phyloP scores from a whole-genome alignment of 352 stramenopile genomes.

The Pseudoperonospora humuli region DNA sequence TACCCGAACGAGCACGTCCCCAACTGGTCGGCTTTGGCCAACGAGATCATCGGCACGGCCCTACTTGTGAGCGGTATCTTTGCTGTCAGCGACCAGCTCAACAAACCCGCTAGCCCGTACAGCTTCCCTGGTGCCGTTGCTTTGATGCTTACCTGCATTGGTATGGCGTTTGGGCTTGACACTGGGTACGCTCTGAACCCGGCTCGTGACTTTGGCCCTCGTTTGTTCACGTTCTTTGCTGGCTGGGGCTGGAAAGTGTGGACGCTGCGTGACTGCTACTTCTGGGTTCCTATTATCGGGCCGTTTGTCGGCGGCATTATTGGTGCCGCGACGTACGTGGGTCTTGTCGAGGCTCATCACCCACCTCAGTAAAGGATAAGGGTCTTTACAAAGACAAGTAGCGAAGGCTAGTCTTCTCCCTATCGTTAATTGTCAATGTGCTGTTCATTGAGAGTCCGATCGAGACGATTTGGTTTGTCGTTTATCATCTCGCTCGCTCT shows the following conservation, averaged over 20 bases:
- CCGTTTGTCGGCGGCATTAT: constrained; percentile 60
- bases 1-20: constrained; percentile 35
- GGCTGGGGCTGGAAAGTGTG: constrained; percentile 39
- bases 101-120: constrained; percentile 37
- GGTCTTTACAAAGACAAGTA: not conserved
- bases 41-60: constrained; percentile 36
- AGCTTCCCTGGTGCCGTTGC: constrained; percentile 27
- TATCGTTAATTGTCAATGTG: not conserved
- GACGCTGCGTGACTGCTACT: constrained; percentile 54
- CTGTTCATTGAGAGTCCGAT: not conserved
- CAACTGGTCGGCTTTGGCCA: constrained; percentile 31
- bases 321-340: constrained; percentile 55
- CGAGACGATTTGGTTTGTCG: not conserved
- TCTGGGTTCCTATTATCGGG: constrained; percentile 66
- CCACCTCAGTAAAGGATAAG: constrained; percentile 25
- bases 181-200: constrained; percentile 39
- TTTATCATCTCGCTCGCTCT: too few relatives aligned
- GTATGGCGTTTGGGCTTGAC: constrained; percentile 31
- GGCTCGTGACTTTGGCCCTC: constrained; percentile 38
- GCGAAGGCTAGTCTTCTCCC: not conserved
- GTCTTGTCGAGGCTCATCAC: constrained; percentile 58
- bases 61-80: constrained; percentile 38
- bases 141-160: constrained; percentile 29
- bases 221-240: constrained; percentile 40
- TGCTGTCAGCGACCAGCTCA: constrained; percentile 34